Percentiles rank a stretch among this genome's conserved stretches.
Evolutionary conservation across 139 green algal species (phyloP).

Genomic region (Zygnema cylindricum): DNA sequence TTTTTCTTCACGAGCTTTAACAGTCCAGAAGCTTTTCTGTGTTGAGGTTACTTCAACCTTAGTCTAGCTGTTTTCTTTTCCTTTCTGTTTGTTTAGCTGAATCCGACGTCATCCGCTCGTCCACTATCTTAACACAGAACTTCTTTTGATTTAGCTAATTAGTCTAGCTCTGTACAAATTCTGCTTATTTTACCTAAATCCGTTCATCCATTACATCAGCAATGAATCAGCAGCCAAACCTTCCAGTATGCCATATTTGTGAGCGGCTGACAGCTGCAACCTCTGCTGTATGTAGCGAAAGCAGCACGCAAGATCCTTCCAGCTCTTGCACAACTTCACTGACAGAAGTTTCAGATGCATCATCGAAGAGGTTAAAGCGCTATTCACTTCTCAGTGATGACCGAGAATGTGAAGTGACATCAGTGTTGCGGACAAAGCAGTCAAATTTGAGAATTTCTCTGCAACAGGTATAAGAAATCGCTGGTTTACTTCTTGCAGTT

Average conservation of each 20-base stretch:
- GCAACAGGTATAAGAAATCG: background rate
- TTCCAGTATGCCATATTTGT: background rate
- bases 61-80: no score
- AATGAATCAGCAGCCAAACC: background rate
- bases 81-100: no score
- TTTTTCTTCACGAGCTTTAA: no score
- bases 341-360: background rate
- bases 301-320: background rate
- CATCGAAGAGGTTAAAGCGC: background rate
- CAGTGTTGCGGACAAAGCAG: background rate
- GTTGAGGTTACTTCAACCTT: no score
- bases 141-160: no score
- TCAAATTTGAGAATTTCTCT: background rate
- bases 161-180: no score
- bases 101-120: no score
- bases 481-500: background rate
- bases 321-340: background rate
- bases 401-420: background rate
- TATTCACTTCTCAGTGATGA: background rate
- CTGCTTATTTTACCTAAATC: no score
- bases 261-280: background rate
- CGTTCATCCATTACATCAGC: no score
- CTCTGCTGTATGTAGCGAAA: background rate
- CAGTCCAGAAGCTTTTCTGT: no score
- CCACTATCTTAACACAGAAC: no score